These are phyloP conservation scores for Verticillium tricorpus DNA, from an alignment of 2,329 filamentous ascomycete species.

Conservation along the genomic window DNA sequence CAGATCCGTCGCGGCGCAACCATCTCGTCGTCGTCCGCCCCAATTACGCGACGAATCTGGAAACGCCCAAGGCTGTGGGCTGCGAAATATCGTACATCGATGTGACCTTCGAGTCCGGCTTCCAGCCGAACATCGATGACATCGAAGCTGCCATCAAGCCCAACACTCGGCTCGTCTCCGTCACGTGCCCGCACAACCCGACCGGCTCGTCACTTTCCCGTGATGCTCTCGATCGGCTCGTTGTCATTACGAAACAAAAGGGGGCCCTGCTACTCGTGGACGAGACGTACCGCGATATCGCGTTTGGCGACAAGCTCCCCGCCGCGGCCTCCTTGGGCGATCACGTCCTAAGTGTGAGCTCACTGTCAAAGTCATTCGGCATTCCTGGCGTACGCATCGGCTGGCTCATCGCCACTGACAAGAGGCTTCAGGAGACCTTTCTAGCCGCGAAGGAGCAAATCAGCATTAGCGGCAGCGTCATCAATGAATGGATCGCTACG, in stretches of 20 bases:
- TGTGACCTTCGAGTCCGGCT: constrained; percentile 13
- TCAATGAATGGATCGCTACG: constrained; percentile 16
- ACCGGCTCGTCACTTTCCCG: constrained; percentile 11
- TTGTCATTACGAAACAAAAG: constrained; percentile 11
- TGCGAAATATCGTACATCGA: constrained; percentile 17
- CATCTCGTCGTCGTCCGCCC: constrained; percentile 18
- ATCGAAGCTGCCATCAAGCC: constrained; percentile 12
- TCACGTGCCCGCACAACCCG: constrained; percentile 18
- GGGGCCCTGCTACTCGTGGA: constrained; percentile 14
- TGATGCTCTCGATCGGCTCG: constrained; percentile 3
- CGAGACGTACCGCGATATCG: constrained; percentile 17
- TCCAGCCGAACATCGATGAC: constrained; percentile 9
- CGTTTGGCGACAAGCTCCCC: constrained; percentile 9
- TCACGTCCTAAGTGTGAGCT: constrained; percentile 16
- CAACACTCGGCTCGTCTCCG: constrained; percentile 15
- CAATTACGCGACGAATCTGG: constrained; percentile 19
- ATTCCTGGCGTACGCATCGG: constrained; percentile 17
- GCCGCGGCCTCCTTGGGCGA: constrained; percentile 10
- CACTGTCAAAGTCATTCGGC: constrained; percentile 17
- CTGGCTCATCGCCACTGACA: constrained; percentile 13
- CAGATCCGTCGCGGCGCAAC: background rate
- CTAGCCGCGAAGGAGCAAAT: constrained; percentile 19
- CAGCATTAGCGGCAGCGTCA: constrained; percentile 16
- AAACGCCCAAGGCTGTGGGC: constrained; percentile 16
- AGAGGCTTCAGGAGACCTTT: constrained; percentile 14